Evolutionary conservation across 2,329 filamentous ascomycete genomes (phyloP).

Genomic region (Alternaria gaisen): DNA sequence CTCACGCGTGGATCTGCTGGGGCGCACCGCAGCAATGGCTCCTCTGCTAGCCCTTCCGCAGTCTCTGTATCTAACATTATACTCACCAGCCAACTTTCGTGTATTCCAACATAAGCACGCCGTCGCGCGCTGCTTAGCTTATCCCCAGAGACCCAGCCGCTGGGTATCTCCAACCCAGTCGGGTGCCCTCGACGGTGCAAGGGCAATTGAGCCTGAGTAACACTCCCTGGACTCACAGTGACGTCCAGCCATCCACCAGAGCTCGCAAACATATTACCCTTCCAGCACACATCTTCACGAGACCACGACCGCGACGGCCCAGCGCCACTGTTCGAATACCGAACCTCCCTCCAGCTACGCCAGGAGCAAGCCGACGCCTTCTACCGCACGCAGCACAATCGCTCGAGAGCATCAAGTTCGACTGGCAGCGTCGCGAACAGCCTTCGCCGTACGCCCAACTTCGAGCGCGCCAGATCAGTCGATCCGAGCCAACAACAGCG

Average conservation of each 20-base stretch:
- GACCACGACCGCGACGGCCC: conserved; percentile 45
- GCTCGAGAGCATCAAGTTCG: conserved; percentile 62
- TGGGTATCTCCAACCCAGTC: conserved; percentile 28
- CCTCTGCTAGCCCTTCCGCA: conserved; percentile 32
- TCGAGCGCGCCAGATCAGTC: conserved; percentile 57
- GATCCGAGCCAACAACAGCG: conserved; percentile 51
- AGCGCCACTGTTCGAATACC: conserved; percentile 40
- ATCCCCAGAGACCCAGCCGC: conserved; percentile 25
- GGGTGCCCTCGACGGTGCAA: conserved; percentile 33
- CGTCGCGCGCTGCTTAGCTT: conserved; percentile 21
- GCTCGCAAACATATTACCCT: conserved; percentile 43
- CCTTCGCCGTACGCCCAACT: conserved; percentile 63
- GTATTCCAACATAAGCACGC: conserved; percentile 30
- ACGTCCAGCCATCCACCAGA: conserved; percentile 36
- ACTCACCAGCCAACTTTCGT: conserved; percentile 30
- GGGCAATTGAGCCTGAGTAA: conserved; percentile 23
- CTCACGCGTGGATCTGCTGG: conserved; percentile 16
- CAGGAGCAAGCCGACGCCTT: conserved; percentile 52
- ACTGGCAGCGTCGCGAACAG: conserved; percentile 60
- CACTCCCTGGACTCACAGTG: conserved; percentile 32
- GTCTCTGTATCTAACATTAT: conserved; percentile 33
- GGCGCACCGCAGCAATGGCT: conserved; percentile 33
- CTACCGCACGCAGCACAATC: conserved; percentile 46
- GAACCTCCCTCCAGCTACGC: conserved; percentile 53
- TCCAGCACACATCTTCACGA: conserved; percentile 42